These are phyloP conservation scores for Globisporangium cederbergense DNA, from an alignment of 352 stramenopile genomes.

Conservation along the genomic window DNA sequence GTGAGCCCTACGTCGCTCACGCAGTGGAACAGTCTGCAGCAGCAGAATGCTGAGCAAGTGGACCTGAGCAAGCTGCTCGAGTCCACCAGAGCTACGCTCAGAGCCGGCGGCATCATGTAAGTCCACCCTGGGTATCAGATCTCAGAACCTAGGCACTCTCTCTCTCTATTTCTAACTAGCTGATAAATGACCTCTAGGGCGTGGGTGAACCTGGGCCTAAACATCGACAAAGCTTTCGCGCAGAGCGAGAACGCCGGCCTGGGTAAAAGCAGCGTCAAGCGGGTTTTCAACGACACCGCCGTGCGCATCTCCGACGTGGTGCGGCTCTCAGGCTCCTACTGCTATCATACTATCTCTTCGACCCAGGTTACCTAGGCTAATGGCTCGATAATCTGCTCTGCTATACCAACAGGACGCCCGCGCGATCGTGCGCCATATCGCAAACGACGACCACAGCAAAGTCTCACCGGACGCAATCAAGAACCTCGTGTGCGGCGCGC, in stretches of 20 bases:
- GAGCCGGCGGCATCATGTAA: conserved; percentile 46
- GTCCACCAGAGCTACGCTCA: conserved; percentile 36
- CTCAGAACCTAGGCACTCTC: not conserved
- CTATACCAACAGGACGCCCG: conserved; percentile 38
- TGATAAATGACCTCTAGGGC: conserved; percentile 20
- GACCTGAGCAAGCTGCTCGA: conserved; percentile 43
- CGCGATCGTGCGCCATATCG: conserved; percentile 39
- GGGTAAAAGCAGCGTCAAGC: conserved; percentile 52
- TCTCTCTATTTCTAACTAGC: too few relatives aligned
- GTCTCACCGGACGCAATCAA: conserved; percentile 49
- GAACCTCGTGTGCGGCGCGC: conserved; percentile 58
- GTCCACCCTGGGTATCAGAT: conserved; percentile 6
- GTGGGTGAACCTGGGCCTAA: conserved; percentile 49
- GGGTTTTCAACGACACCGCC: conserved; percentile 42
- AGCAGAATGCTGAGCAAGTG: conserved; percentile 62
- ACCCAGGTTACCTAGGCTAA: not conserved
- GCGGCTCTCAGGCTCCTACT: conserved; percentile 6
- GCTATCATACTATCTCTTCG: not conserved
- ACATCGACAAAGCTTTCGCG: conserved; percentile 43
- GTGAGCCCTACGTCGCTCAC: conserved; percentile 48
- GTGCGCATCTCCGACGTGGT: conserved; percentile 65
- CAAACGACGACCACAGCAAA: conserved; percentile 31
- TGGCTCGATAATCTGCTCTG: not conserved
- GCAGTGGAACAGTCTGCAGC: conserved; percentile 67
- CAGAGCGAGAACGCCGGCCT: conserved; percentile 37